Conservation (phyloP, 1,284 basidiomycete species). For the Irpex rosettiformis region DNA sequence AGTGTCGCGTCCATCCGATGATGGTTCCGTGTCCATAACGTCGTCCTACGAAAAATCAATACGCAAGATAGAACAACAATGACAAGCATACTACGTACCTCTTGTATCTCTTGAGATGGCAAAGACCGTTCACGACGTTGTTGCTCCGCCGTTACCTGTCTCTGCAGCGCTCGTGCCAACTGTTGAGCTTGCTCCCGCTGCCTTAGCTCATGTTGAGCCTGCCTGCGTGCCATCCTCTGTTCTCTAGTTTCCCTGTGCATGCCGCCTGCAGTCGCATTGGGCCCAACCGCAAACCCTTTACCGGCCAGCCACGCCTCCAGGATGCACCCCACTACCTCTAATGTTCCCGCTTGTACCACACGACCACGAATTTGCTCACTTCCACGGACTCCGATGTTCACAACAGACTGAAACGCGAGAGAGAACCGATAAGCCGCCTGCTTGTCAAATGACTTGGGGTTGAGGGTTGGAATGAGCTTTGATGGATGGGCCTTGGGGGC, state of each 20-base stretch:
- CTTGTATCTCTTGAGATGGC: conserved; percentile 13
- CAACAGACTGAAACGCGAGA: conserved; percentile 94
- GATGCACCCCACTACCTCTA: conserved; percentile 93
- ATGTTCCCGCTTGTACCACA: conserved; percentile 94
- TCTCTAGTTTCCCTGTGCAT: conserved; percentile 70
- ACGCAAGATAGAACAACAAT: neutral
- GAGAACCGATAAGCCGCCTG: conserved; percentile 85
- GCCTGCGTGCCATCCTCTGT: conserved; percentile 57
- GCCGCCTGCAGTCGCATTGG: conserved; percentile 57
- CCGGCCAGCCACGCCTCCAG: conserved; percentile 89
- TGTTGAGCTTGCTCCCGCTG: conserved; percentile 58
- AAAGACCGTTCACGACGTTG: conserved; percentile 13
- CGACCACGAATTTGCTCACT: conserved; percentile 88
- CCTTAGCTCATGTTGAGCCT: conserved; percentile 48
- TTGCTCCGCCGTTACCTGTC: conserved; percentile 37
- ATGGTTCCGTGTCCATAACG: conserved; percentile 24
- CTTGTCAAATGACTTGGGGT: conserved; percentile 72
- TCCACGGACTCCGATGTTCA: conserved; percentile 98
- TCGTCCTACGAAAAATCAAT: conserved; percentile 21
- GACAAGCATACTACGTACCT: conserved; percentile 18
- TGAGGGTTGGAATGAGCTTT: conserved; percentile 54
- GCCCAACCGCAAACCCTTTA: conserved; percentile 78
- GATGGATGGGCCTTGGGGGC: conserved; percentile 53
- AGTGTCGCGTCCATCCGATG: conserved; percentile 38
- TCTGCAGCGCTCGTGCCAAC: conserved; percentile 52